These are phyloP conservation scores for Pilobolus umbonatus DNA, from an alignment of 192 early-diverging fungal species.

Conservation along the genomic window DNA sequence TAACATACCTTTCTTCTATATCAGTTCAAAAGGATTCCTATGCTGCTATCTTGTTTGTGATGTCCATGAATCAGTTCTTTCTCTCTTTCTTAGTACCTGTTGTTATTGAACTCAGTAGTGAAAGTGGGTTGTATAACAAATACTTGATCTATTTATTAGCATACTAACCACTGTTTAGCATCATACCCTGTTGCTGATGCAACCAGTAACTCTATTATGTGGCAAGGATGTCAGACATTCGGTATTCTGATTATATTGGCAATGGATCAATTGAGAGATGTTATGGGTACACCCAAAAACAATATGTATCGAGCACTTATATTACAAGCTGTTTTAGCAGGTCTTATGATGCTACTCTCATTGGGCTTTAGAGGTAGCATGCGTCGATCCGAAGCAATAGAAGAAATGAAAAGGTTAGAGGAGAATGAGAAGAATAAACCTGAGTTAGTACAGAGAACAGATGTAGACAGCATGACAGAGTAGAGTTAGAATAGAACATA, in stretches of 20 bases:
- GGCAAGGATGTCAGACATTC: conserved; percentile 35
- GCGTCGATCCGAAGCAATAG: conserved; percentile 25
- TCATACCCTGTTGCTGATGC: conserved; percentile 32
- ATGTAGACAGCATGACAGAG: background rate
- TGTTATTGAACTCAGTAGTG: conserved; percentile 30
- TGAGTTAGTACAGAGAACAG: no score
- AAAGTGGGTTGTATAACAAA: conserved; percentile 24
- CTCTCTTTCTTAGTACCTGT: conserved; percentile 33
- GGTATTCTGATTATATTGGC: conserved; percentile 26
- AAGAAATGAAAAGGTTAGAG: background rate
- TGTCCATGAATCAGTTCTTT: conserved; percentile 35
- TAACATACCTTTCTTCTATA: background rate
- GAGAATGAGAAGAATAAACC: background rate
- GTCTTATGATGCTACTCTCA: conserved; percentile 16
- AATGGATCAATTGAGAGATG: conserved; percentile 26
- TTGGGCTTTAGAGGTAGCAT: conserved; percentile 25
- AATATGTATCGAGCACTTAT: conserved; percentile 29
- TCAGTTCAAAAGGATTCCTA: conserved; percentile 28
- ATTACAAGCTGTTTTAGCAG: conserved; percentile 25
- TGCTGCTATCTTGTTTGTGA: conserved; percentile 30
- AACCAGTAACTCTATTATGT: conserved; percentile 29
- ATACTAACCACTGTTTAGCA: background rate
- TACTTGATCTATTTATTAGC: background rate
- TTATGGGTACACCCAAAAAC: conserved; percentile 15
- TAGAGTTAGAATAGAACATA: background rate